A percentile compares a stretch with the other conserved stretches of the same genome.
Conservation (phyloP, 1,284 basidiomycete genomes). For the Rhodotorula sp. region DNA sequence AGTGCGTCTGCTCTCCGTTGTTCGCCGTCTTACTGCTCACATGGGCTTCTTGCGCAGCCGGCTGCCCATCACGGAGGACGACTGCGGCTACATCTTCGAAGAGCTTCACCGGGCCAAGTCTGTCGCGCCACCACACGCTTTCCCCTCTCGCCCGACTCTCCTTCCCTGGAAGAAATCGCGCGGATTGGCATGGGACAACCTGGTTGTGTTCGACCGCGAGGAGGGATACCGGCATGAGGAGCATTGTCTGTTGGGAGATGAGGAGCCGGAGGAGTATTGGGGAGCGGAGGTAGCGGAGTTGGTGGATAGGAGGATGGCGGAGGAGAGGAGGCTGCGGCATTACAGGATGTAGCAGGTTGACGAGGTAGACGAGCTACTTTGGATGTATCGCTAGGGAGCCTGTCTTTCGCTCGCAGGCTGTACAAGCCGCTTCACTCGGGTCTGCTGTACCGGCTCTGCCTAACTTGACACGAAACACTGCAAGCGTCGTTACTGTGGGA, state of each 20-base stretch:
- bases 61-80: slow-evolving; percentile 74
- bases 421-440: too few relatives aligned
- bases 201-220: slow-evolving; percentile 71
- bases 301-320: slow-evolving; percentile 35
- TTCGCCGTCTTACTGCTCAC: background rate
- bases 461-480: too few relatives aligned
- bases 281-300: slow-evolving; percentile 40
- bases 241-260: slow-evolving; percentile 35
- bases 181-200: slow-evolving; percentile 69
- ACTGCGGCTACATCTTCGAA: slow-evolving; percentile 78
- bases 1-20: slow-evolving; percentile 8
- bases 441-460: too few relatives aligned
- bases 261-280: slow-evolving; percentile 42
- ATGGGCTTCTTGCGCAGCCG: slow-evolving; percentile 56
- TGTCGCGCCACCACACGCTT: slow-evolving; percentile 65
- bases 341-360: slow-evolving; percentile 17
- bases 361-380: background rate
- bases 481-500: too few relatives aligned
- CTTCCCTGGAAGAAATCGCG: slow-evolving; percentile 72
- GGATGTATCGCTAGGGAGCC: background rate
- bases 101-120: slow-evolving; percentile 77
- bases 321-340: slow-evolving; percentile 35
- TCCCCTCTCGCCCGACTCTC: slow-evolving; percentile 68
- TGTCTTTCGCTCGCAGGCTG: background rate
- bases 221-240: slow-evolving; percentile 61